Base-by-base conservation (phyloP, 306 rosid species). In the Malus asiatica region DNA sequence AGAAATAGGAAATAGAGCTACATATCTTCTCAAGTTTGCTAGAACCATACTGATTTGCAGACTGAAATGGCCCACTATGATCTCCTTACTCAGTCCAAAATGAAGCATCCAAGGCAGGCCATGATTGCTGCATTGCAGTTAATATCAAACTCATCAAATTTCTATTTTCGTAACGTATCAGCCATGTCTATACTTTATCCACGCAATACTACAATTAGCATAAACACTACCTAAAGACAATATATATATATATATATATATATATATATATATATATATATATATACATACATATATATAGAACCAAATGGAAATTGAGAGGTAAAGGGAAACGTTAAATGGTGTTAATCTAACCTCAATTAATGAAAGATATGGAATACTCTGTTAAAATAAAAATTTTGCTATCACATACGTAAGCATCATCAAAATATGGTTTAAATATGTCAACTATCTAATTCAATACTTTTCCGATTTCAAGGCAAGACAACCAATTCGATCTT, bases 41-140 rank as follows among this genome's bases (percentile, higher is more conserved):
- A 78, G 83, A 52, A 84, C 78, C 93, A 85, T 83, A 68, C 65
- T 75, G 74, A 66, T 75, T 38, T 46, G 66, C 82, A 61, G 79
- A 87, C 70, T 68, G 23, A 23, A 77, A 75, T 60, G 78, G 62
- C 68, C 42, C 20, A 69, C 63, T 69, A 72, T 71, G 78, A 75
- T 61, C 70, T 73, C 81, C 67, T 70, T 66, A 74, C 48, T 60
- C 77, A 71, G 42, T 68, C 73, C 76, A 77, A 79, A 81, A 87
- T 42, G 75, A 78, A 84, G 85, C 89, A 91, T 86, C 83, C 85
- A 84, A 83, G 73, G 52, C 87, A 90, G 87, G 89, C 81, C 76
- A 81, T 76, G 58, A 75, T 71, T 35, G 73, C 63, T 73, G 72
- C 65, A 75, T 67, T 73, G 81, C 83, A 79, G 82, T 86, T 84